Evolutionary conservation across 2,329 filamentous ascomycete species (phyloP).

Genomic region (Aspergillus sp.): DNA sequence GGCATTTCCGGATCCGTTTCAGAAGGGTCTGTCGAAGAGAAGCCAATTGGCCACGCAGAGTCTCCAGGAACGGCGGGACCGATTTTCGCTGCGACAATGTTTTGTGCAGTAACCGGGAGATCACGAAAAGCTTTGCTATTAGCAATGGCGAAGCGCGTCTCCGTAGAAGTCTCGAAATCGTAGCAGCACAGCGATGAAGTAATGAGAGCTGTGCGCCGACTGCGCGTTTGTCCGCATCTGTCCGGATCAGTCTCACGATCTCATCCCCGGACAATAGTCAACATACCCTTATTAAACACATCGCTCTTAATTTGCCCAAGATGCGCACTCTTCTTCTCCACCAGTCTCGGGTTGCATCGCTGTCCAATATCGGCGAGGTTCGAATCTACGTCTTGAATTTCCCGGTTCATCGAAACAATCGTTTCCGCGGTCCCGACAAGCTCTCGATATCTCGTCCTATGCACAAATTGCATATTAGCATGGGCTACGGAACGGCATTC

Average conservation of each 20-base stretch:
- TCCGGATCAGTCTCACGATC: not conserved
- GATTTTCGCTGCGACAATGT: slow-evolving; percentile 53
- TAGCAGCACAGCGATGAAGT: slow-evolving; percentile 49
- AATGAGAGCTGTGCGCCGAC: slow-evolving; percentile 53
- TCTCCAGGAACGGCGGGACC: slow-evolving; percentile 51
- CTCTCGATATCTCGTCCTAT: slow-evolving; percentile 68
- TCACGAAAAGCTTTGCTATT: slow-evolving; percentile 64
- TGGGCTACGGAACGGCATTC: slow-evolving; percentile 2
- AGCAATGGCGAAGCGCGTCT: slow-evolving; percentile 46
- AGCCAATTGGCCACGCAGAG: slow-evolving; percentile 57
- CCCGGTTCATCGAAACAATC: slow-evolving; percentile 81
- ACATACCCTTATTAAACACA: slow-evolving; percentile 26
- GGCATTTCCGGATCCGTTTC: slow-evolving; percentile 53
- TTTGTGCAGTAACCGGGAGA: slow-evolving; percentile 69
- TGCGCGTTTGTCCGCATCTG: slow-evolving; percentile 38
- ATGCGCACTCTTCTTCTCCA: slow-evolving; percentile 60
- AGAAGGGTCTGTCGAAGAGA: slow-evolving; percentile 59
- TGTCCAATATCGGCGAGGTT: slow-evolving; percentile 66
- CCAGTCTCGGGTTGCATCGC: slow-evolving; percentile 64
- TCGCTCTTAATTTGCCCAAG: slow-evolving; percentile 44
- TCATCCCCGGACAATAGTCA: not conserved
- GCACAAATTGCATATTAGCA: slow-evolving; percentile 3
- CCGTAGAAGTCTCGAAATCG: slow-evolving; percentile 49
- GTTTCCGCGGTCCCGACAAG: slow-evolving; percentile 85
- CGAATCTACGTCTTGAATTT: slow-evolving; percentile 68